A percentile compares a stretch with the other conserved stretches of the same genome.
phyloP scores from a whole-genome alignment of 1,284 basidiomycete genomes.

The Fomitopsis palustris region DNA sequence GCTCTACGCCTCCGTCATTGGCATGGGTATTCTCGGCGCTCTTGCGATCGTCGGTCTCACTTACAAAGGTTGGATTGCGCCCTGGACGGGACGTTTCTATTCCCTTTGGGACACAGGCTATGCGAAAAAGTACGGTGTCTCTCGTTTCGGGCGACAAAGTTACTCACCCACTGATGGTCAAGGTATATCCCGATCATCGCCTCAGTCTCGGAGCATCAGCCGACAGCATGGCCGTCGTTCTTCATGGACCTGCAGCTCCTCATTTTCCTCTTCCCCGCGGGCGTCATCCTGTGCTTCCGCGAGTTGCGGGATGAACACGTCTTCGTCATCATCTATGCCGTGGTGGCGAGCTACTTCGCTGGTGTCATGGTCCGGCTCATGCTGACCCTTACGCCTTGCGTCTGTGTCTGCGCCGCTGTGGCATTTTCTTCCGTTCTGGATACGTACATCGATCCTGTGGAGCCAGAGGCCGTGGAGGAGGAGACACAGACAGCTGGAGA shows the following conservation, averaged over 20 bases:
- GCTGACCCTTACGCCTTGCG: slow-evolving; percentile 89
- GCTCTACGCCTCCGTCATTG: slow-evolving; percentile 67
- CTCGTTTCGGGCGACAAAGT: slow-evolving; percentile 7
- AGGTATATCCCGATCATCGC: slow-evolving; percentile 98
- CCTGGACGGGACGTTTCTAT: slow-evolving; percentile 99
- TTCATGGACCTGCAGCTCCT: slow-evolving; percentile 99
- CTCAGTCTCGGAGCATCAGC: slow-evolving; percentile 99
- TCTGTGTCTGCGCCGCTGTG: slow-evolving; percentile 90
- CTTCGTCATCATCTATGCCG: slow-evolving; percentile 98
- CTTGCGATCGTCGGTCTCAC: slow-evolving; percentile 78
- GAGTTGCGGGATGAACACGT: slow-evolving; percentile 95
- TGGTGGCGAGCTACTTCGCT: slow-evolving; percentile 97
- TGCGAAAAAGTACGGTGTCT: slow-evolving; percentile 77
- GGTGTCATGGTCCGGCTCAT: slow-evolving; percentile 99
- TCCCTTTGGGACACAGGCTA: slow-evolving; percentile 99
- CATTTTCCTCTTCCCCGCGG: slow-evolving; percentile 97
- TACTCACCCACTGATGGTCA: slow-evolving; percentile 9
- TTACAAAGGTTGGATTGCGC: slow-evolving; percentile 94
- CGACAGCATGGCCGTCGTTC: slow-evolving; percentile 99
- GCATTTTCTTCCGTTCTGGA: slow-evolving; percentile 89
- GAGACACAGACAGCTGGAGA: slow-evolving; percentile 26
- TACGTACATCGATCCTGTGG: slow-evolving; percentile 77
- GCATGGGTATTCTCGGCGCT: slow-evolving; percentile 72
- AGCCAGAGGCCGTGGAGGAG: slow-evolving; percentile 47
- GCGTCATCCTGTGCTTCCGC: slow-evolving; percentile 91